These are phyloP conservation scores for Diplosphaera chodatii DNA, from an alignment of 139 green algal genomes.

Conservation along the genomic window DNA sequence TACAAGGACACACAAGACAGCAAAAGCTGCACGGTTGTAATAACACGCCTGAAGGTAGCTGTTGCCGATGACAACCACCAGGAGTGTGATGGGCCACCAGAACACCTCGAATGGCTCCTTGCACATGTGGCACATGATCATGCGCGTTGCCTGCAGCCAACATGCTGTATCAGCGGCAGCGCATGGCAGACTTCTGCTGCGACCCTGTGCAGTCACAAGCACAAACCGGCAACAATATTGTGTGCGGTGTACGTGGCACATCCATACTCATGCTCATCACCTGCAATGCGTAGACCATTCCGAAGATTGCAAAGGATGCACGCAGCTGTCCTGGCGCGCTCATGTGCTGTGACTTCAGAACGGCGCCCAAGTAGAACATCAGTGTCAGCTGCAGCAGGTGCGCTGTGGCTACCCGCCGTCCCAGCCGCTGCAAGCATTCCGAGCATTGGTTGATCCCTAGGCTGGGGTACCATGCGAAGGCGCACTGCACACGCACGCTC, in stretches of 20 bases:
- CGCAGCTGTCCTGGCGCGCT: slow-evolving; percentile 13
- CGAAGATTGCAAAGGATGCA: slow-evolving; percentile 31
- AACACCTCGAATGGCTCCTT: slow-evolving; percentile 69
- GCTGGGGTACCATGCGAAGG: no score
- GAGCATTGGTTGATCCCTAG: no score
- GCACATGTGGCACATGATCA: slow-evolving; percentile 90
- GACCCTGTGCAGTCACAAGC: no score
- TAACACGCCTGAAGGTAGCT: slow-evolving; percentile 4
- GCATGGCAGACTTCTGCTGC: no score
- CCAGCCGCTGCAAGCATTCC: slow-evolving; percentile 39
- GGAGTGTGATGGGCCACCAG: slow-evolving; percentile 28
- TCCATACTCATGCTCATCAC: no score
- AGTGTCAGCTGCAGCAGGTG: slow-evolving; percentile 60
- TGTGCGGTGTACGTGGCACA: no score
- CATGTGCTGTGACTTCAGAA: slow-evolving; percentile 4
- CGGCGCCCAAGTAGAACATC: slow-evolving; percentile 15
- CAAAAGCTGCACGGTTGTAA: no score
- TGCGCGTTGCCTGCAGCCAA: slow-evolving; percentile 59
- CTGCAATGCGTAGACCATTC: slow-evolving; percentile 45
- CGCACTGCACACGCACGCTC: no score
- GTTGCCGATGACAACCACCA: slow-evolving; percentile 28
- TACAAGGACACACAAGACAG: no score
- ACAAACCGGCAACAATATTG: no score
- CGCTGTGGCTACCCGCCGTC: slow-evolving; percentile 12
- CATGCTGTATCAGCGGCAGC: no score